These are phyloP conservation scores for Mycena citricolor DNA, from an alignment of 1,284 basidiomycete species.

Conservation along the genomic window DNA sequence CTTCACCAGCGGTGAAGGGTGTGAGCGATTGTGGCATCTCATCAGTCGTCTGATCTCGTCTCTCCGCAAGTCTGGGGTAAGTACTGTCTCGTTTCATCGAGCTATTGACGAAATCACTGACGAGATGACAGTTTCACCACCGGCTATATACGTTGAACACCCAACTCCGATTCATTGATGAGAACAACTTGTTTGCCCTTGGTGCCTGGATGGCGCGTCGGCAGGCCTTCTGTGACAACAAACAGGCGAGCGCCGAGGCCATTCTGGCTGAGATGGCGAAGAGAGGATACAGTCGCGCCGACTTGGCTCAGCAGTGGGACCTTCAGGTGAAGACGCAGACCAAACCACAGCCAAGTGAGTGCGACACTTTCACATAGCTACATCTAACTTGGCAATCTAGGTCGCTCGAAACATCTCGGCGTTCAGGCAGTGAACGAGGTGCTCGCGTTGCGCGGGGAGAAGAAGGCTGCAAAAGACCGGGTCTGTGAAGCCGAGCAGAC, in stretches of 20 bases:
- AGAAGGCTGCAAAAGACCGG: too few relatives aligned
- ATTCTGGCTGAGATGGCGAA: background rate
- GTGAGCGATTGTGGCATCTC: constrained; percentile 29
- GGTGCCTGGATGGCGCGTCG: constrained; percentile 3
- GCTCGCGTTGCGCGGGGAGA: too few relatives aligned
- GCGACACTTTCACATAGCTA: too few relatives aligned
- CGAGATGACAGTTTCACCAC: constrained; percentile 4
- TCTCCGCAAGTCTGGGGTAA: constrained; percentile 24
- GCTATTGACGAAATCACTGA: background rate
- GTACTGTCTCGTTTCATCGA: background rate
- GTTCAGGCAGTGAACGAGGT: too few relatives aligned
- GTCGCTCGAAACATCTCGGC: too few relatives aligned
- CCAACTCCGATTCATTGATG: constrained; percentile 6
- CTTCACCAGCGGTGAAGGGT: constrained; percentile 30
- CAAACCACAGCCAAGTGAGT: too few relatives aligned
- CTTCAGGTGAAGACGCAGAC: background rate
- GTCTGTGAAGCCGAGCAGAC: too few relatives aligned
- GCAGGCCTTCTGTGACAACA: background rate
- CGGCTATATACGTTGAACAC: constrained; percentile 8
- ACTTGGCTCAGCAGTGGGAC: background rate
- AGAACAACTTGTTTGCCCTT: background rate
- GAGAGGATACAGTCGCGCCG: too few relatives aligned
- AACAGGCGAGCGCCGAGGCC: background rate
- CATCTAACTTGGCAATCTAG: too few relatives aligned
- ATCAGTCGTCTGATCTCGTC: constrained; percentile 21